phyloP scores from a whole-genome alignment of 2,329 filamentous ascomycete species.

The Arthrobotrys sinensis region DNA sequence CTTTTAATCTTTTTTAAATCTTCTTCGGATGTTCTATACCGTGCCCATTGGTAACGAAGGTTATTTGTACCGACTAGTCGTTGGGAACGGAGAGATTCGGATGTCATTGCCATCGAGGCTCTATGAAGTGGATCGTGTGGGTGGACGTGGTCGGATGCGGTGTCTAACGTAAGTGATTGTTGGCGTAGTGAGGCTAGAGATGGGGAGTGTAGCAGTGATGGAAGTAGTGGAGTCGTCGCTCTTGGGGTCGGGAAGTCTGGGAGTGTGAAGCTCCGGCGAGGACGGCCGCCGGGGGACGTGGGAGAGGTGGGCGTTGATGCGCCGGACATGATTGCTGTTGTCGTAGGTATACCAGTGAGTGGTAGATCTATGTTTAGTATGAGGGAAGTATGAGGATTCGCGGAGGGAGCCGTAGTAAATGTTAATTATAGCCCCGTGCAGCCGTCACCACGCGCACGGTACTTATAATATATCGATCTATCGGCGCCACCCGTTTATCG shows the following conservation, averaged over 20 bases:
- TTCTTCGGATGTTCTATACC: constrained; percentile 86
- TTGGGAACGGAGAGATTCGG: constrained; percentile 47
- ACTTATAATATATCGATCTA: no score
- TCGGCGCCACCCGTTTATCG: no score
- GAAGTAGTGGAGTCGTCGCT: constrained; percentile 23
- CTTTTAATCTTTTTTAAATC: constrained; percentile 80
- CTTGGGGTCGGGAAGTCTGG: constrained; percentile 52
- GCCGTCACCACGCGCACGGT: no score
- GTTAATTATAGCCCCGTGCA: no score
- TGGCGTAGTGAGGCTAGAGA: constrained; percentile 17
- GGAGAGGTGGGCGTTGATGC: constrained; percentile 21
- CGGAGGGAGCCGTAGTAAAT: no score
- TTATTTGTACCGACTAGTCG: constrained; percentile 90
- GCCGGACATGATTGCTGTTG: constrained; percentile 15
- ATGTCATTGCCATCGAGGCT: constrained; percentile 41
- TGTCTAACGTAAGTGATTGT: constrained; percentile 14
- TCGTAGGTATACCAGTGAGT: no score
- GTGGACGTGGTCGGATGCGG: constrained; percentile 8
- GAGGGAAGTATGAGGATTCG: no score
- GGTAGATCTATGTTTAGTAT: no score
- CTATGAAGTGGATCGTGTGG: constrained; percentile 27
- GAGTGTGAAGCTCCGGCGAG: constrained; percentile 35
- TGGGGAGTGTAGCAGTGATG: constrained; percentile 43
- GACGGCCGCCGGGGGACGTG: not conserved
- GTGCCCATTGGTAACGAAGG: constrained; percentile 86